Evolutionary conservation across 306 rosid species (phyloP).

Genomic region (Vigna angularis): DNA sequence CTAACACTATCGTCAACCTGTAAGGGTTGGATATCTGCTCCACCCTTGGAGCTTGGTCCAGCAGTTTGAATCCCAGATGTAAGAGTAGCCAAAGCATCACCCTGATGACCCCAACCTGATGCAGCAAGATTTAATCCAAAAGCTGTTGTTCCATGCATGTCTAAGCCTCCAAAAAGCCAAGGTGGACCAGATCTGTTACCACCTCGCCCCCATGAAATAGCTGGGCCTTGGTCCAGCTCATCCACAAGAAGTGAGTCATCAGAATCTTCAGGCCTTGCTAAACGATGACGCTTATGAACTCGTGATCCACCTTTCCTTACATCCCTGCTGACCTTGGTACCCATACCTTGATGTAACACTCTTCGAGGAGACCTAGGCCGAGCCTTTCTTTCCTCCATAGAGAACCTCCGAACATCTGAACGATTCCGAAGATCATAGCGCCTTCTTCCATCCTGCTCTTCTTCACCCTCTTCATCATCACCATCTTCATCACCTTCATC

Average conservation of each 20-base stretch:
- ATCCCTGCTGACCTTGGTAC: slow-evolving; percentile 85
- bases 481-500: slow-evolving; percentile 69
- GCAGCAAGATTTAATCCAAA: slow-evolving; percentile 96
- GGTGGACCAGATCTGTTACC: slow-evolving; percentile 93
- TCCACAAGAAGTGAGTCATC: slow-evolving; percentile 98
- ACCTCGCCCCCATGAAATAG: slow-evolving; percentile 92
- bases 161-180: slow-evolving; percentile 94
- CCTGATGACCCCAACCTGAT: slow-evolving; percentile 99
- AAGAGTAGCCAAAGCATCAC: slow-evolving; percentile 78
- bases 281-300: slow-evolving; percentile 93
- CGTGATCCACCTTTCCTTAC: slow-evolving; percentile 92
- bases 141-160: slow-evolving; percentile 85
- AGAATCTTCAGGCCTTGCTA: slow-evolving; percentile 84
- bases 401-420: slow-evolving; percentile 81
- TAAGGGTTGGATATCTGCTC: slow-evolving; percentile 97
- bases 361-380: slow-evolving; percentile 89
- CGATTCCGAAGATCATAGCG: slow-evolving; percentile 98
- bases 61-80: slow-evolving; percentile 99
- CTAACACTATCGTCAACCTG: slow-evolving; percentile 97
- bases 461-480: slow-evolving; percentile 85
- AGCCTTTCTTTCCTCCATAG: slow-evolving; percentile 82
- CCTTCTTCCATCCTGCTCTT: slow-evolving; percentile 90
- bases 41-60: slow-evolving; percentile 99
- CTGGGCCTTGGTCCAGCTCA: slow-evolving; percentile 96
- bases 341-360: slow-evolving; percentile 94